A percentile compares a stretch with the other conserved stretches of the same genome.
Evolutionary conservation across 2,329 filamentous ascomycete genomes (phyloP).

Genomic region (Stagonosporopsis cucurbitacearum): DNA sequence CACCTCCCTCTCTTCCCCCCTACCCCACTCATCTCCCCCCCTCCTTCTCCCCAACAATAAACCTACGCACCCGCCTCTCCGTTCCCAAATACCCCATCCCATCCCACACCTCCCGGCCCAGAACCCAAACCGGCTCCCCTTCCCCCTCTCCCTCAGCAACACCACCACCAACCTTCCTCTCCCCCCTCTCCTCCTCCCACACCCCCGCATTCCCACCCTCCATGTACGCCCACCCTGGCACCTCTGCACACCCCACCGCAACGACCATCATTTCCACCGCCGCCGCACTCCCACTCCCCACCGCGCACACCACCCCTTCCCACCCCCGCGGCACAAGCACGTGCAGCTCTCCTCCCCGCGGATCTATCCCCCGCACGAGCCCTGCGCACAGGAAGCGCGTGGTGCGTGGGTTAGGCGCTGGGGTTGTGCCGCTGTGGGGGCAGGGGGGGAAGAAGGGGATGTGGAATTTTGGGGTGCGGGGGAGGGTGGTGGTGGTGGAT

Average conservation of each 20-base stretch:
- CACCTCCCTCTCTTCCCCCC: not conserved
- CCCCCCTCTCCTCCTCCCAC: slow-evolving; percentile 11
- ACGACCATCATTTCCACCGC: slow-evolving; percentile 40
- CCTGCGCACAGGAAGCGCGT: slow-evolving; percentile 69
- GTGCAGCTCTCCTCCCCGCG: slow-evolving; percentile 61
- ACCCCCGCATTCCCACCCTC: slow-evolving; percentile 36
- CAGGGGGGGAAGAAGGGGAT: slow-evolving; percentile 67
- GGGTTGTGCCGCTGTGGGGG: too few relatives aligned
- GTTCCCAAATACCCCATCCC: slow-evolving; percentile 42
- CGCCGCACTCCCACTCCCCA: slow-evolving; percentile 31
- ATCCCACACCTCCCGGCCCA: slow-evolving; percentile 23
- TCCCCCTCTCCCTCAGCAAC: slow-evolving; percentile 1
- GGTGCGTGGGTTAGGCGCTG: slow-evolving; percentile 63
- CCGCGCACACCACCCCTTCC: slow-evolving; percentile 25
- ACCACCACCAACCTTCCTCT: slow-evolving; percentile 12
- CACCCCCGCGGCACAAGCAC: slow-evolving; percentile 67
- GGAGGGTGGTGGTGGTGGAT: slow-evolving; percentile 35
- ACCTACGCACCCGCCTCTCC: slow-evolving; percentile 41
- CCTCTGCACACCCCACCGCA: slow-evolving; percentile 41
- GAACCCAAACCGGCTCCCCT: slow-evolving; percentile 32
- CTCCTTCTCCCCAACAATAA: slow-evolving; percentile 21
- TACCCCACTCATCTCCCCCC: not conserved
- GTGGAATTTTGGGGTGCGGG: slow-evolving; percentile 56
- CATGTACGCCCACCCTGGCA: slow-evolving; percentile 45
- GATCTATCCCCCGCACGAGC: slow-evolving; percentile 73